These are phyloP conservation scores for Cyberlindnera sargentensis DNA, from an alignment of 805 yeast species.

Conservation along the genomic window DNA sequence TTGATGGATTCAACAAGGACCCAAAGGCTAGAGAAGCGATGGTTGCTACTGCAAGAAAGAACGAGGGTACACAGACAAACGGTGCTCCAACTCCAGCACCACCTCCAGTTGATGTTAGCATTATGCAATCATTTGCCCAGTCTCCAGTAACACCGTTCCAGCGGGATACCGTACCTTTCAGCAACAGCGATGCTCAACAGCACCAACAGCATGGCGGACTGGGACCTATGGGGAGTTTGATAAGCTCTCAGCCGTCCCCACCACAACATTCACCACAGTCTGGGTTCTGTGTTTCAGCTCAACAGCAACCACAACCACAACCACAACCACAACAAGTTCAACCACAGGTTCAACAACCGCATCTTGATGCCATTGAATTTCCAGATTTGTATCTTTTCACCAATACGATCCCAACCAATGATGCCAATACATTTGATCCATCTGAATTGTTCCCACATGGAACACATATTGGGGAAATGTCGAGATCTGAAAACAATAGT, in stretches of 20 bases:
- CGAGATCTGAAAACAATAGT: conserved; percentile 12
- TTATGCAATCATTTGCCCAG: neutral
- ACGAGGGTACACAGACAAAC: conserved; percentile 6
- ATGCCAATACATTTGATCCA: conserved; percentile 19
- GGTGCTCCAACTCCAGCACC: conserved; percentile 12
- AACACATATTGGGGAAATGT: neutral
- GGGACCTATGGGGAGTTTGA: neutral
- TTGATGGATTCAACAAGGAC: conserved; percentile 36
- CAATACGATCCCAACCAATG: conserved; percentile 16
- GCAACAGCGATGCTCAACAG: neutral
- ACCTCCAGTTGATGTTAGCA: conserved; percentile 2
- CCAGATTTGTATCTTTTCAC: conserved; percentile 25
- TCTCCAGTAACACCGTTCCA: conserved; percentile 4
- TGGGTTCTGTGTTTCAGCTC: neutral
- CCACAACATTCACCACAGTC: neutral
- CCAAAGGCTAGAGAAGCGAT: conserved; percentile 21
- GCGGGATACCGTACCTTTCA: neutral
- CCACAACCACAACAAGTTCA: conserved; percentile 1
- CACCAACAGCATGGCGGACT: neutral
- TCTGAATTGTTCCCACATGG: conserved; percentile 20
- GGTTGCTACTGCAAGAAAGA: conserved; percentile 11
- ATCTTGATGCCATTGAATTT: conserved; percentile 13
- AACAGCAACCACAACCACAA: conserved; percentile 3
- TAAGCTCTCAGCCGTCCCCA: neutral
- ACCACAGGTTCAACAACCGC: neutral